These are phyloP conservation scores for Raphidocelis subcapitata DNA, from an alignment of 139 green algal species.

Conservation along the genomic window DNA sequence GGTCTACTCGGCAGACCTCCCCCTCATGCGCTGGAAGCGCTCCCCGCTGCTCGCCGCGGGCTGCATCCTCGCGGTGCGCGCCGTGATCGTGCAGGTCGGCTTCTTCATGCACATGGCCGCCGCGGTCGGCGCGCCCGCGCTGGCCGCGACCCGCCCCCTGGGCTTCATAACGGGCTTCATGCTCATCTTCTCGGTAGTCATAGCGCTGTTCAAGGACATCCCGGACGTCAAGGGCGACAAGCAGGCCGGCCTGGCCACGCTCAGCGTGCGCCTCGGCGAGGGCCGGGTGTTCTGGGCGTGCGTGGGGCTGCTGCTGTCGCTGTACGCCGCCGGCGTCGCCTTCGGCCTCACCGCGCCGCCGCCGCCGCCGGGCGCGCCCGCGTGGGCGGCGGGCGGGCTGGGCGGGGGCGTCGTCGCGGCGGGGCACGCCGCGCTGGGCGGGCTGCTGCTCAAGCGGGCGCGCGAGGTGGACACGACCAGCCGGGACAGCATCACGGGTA, in stretches of 20 bases:
- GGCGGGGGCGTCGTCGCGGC: constrained; percentile 39
- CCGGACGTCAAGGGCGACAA: constrained; percentile 87
- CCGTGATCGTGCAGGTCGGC: constrained; percentile 60
- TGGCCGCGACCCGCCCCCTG: constrained; percentile 40
- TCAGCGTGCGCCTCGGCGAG: constrained; percentile 81
- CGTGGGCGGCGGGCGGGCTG: constrained; percentile 38
- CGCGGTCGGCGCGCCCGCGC: constrained; percentile 25
- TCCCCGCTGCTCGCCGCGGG: constrained; percentile 73
- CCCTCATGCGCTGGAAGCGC: constrained; percentile 92
- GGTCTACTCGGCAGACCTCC: constrained; percentile 84
- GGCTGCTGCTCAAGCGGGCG: constrained; percentile 17
- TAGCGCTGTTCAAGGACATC: constrained; percentile 98
- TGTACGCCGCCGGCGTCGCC: constrained; percentile 68
- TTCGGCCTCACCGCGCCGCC: constrained; percentile 27
- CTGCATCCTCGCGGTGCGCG: constrained; percentile 83
- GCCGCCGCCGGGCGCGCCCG: background rate
- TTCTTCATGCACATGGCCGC: constrained; percentile 85
- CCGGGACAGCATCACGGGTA: constrained; percentile 41
- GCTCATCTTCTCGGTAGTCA: constrained; percentile 90
- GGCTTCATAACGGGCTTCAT: constrained; percentile 89
- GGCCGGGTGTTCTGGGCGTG: constrained; percentile 83
- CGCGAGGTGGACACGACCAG: constrained; percentile 48
- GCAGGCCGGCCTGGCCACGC: constrained; percentile 63
- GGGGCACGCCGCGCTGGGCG: constrained; percentile 41
- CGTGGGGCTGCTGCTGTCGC: constrained; percentile 68